Evolutionary conservation across 2,329 filamentous ascomycete species (phyloP), one percentile per base, ranked within the genome.

Genomic region (Xylariomycetidae sp.): DNA sequence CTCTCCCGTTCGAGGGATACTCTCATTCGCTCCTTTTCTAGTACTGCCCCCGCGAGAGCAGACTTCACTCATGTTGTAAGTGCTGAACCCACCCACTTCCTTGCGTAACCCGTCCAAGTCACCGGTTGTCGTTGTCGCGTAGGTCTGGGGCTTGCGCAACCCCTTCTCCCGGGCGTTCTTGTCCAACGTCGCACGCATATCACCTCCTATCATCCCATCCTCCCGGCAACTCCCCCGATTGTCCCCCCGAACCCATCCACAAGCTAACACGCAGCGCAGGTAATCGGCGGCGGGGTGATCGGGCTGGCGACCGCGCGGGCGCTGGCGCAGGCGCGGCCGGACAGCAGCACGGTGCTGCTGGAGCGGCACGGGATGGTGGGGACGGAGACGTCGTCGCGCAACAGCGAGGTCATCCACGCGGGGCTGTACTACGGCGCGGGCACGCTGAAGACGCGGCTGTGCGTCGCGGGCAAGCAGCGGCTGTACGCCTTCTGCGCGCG

Each of bases 341-440:
- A 69, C 14, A 70, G 72, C 5, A 76, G 75, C 2, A 90, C 85
- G 0, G 70, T 95, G 10, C 67, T 95, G 34, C 76, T 95, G 2
- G 89, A 95, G 61, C 78, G 84, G 17, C 85, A 95, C 65, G 60
- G 68, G 15, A 69, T 73, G 31, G 70, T 85, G 17, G 89, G 89
- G 31, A 90, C 79, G 18, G 89, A 95, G 64, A 95, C 88, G 1
- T 89, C 83, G 42, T 85, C 83, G 44, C 80, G 89, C 47, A 95
- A 95, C 65, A 90, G 84, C 53, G 89, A 96, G 72, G 90, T 96
- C 35, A 93, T 98, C 49, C 92, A 98, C 58, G 92, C 86, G 1
- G 92, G 92, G 10, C 73, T 96, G 43, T 96, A 95, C 71, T 95
- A 95, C 60, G 85, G 84, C 12, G 56, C 69, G 5, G 60, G 64